Evolutionary conservation across 192 early-diverging fungal genomes (phyloP), one percentile per base, ranked within the genome.

Genomic region (Backusella psychrophila): DNA sequence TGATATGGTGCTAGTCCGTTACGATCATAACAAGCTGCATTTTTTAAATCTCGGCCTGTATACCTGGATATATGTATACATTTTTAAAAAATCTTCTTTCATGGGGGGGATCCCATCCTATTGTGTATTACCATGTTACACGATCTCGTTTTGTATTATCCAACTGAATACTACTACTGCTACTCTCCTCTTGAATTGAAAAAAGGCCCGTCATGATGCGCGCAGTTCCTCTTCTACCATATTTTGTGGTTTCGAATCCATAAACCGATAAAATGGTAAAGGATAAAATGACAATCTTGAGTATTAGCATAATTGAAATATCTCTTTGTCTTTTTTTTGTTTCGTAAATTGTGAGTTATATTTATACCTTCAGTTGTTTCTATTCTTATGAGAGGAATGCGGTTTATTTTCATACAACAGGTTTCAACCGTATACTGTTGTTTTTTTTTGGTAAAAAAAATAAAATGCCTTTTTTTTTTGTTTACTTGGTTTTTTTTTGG

Each of bases 1-100:
- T 72, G 74, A 71, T 80, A 85, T 41, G 71, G 56, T 49, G 72
- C 53, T 36, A 85, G 42, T 69, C 81, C 81, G 52, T 78, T 76
- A 33, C 78, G 75, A 72, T 77, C 83, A 31, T 85, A 85, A 49
- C 83, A 85, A 21, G 81, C 83, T 53, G 83, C 78, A 52, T 85
- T 82, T 39, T 77, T 80, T 36, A 85, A 74, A 68, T 80, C 81
- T 26, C 72, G 31, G 15, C 81, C 83, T 66, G 59, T 29, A 23
- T 85, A 85, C 81, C 81, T 81, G 26, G 26, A 26, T 11, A 53
- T 8, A 53, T n/a, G 29, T 21, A 44, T 8, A 29, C 1, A 29
- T 29, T 29, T 29, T 29, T 29, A 29, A 29, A 29, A 29, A 29
- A n/a, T n/a, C n/a, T n/a, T n/a, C 31, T 31, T 31, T 31, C 31